phyloP scores from a whole-genome alignment of 257 asterid genomes.

The Petrea volubilis region DNA sequence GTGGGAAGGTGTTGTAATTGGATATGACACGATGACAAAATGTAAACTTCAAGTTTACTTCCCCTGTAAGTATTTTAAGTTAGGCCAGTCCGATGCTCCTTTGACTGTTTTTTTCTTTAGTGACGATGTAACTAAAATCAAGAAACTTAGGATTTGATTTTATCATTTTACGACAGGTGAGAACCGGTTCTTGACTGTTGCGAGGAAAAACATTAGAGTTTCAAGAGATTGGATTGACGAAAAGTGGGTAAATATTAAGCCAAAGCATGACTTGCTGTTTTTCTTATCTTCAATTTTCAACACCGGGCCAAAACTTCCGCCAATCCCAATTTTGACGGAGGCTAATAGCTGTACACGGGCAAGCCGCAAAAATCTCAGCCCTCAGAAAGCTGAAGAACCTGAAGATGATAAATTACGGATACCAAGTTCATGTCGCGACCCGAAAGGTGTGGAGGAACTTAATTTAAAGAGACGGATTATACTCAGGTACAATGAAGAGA shows the following conservation, averaged over 20 bases:
- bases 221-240: conserved; percentile 57
- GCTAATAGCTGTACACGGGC: conserved; percentile 8
- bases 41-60: conserved; percentile 44
- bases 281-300: conserved; percentile 31
- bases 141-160: neutral
- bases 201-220: conserved; percentile 37
- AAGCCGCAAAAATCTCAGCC: conserved; percentile 11
- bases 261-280: conserved; percentile 41
- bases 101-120: neutral
- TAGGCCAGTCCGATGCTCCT: neutral
- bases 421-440: neutral
- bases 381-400: neutral
- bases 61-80: conserved; percentile 39
- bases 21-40: conserved; percentile 24
- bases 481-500: conserved; percentile 10
- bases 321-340: neutral
- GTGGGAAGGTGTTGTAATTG: conserved; percentile 69
- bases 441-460: neutral
- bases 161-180: conserved; percentile 34
- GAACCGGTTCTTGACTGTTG: conserved; percentile 31
- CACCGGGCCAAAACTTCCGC: neutral
- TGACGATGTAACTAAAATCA: neutral
- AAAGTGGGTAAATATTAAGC: conserved; percentile 42
- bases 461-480: conserved; percentile 18
- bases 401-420: conserved; percentile 12